A percentile compares a stretch with the other conserved stretches of the same genome.
These are phyloP conservation scores for Xylariaceae sp. DNA, from an alignment of 2,329 filamentous ascomycete genomes.

Conservation along the genomic window DNA sequence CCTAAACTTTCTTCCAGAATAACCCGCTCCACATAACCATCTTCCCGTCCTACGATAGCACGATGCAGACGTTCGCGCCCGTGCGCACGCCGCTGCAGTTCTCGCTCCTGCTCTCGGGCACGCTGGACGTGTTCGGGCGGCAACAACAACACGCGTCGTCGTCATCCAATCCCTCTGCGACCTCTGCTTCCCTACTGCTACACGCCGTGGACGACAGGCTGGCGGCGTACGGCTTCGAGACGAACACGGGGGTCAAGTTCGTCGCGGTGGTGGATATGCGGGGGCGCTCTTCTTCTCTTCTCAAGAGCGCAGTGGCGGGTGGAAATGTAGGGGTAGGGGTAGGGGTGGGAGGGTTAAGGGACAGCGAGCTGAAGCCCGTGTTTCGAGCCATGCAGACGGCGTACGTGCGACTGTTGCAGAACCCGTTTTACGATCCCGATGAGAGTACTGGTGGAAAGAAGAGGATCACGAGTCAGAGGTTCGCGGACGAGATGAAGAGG, in stretches of 20 bases:
- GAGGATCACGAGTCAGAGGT: slow-evolving; percentile 75
- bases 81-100: slow-evolving; percentile 78
- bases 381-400: slow-evolving; percentile 91
- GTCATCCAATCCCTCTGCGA: slow-evolving; percentile 86
- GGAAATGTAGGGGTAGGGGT: slow-evolving; percentile 22
- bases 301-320: background rate
- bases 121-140: slow-evolving; percentile 89
- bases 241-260: slow-evolving; percentile 89
- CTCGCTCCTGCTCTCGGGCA: slow-evolving; percentile 83
- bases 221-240: slow-evolving; percentile 92
- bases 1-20: slow-evolving; percentile 67
- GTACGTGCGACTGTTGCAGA: slow-evolving; percentile 82
- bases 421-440: slow-evolving; percentile 91
- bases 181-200: too few species aligned
- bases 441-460: slow-evolving; percentile 60
- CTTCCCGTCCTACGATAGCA: slow-evolving; percentile 67
- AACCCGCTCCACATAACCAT: slow-evolving; percentile 91
- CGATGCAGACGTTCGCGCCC: slow-evolving; percentile 47
- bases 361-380: slow-evolving; percentile 83
- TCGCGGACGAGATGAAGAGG: slow-evolving; percentile 73
- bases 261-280: slow-evolving; percentile 89
- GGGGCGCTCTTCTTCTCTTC: slow-evolving; percentile 47
- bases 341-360: slow-evolving; percentile 59
- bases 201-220: slow-evolving; percentile 92
- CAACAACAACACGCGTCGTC: slow-evolving; percentile 57